Evolutionary conservation across 768 basidiomycete genomes (phyloP).

Genomic region (Tricholoma furcatifolium): DNA sequence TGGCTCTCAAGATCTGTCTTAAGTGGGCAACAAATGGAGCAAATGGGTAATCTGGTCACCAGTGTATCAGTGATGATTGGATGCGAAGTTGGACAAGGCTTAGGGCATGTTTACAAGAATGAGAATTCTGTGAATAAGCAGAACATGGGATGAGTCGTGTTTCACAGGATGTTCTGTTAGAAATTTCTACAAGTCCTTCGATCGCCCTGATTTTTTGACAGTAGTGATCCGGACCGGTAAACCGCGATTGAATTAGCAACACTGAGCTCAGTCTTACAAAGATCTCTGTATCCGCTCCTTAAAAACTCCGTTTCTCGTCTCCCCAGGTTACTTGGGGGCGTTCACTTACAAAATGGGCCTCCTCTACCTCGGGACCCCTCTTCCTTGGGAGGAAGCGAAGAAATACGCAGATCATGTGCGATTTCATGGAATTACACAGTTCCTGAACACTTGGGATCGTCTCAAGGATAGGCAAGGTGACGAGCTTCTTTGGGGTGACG

Average conservation of each 20-base stretch:
- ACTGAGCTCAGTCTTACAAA: conserved; percentile 19
- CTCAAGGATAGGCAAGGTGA: conserved; percentile 91
- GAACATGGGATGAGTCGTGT: too few relatives aligned
- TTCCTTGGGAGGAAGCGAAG: conserved; percentile 89
- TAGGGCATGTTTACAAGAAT: too few relatives aligned
- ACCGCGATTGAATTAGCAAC: conserved; percentile 12
- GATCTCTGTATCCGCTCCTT: not conserved
- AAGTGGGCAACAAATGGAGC: conserved; percentile 84
- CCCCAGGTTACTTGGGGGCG: not conserved
- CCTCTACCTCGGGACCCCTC: conserved; percentile 87
- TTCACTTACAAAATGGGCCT: conserved; percentile 70
- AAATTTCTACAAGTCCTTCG: not conserved
- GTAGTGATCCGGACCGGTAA: conserved; percentile 3
- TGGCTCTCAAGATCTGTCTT: conserved; percentile 84
- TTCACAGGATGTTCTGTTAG: too few relatives aligned
- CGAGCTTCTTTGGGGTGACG: conserved; percentile 96
- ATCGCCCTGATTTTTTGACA: not conserved
- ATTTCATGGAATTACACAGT: conserved; percentile 91
- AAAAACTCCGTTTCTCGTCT: not conserved
- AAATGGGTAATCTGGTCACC: conserved; percentile 46
- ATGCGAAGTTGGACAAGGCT: too few relatives aligned
- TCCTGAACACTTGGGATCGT: conserved; percentile 89
- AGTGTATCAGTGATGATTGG: too few relatives aligned
- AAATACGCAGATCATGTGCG: conserved; percentile 87
- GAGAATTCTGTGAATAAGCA: too few relatives aligned